Base-by-base conservation (phyloP, 177 flowering plant genomes). In the Vitis hybrid region DNA sequence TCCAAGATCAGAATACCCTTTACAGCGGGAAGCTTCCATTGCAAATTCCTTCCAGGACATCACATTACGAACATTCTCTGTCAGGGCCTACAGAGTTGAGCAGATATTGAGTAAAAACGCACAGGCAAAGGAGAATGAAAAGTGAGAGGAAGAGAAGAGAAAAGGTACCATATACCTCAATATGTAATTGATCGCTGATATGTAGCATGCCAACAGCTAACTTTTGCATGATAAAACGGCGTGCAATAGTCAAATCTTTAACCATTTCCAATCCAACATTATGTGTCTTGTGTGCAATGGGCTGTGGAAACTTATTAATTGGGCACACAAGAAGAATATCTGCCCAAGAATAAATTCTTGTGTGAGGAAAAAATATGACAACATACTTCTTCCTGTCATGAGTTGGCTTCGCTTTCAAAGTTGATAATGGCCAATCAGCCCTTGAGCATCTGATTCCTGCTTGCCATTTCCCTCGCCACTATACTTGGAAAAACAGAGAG, bases 391-490 rank as follows among this genome's bases (percentile, higher is more conserved):
- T 96, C 72, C 87, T 70, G 50, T 84, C 92, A 81, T 89, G 97
- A 30, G 93, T 90, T 45, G 97, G 98, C 76, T 88, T 92, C 58
- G 88, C 92, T 79, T 79, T 96, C 78, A 91, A 68, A 76, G 88
- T 83, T 65, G 94, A 76, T 59, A 91, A 79, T 39, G 97, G 98
- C 85, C 97, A 92, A 80, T 96, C 98, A 68, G 85, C 89, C 82
- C 90, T 83, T 64, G 88, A 85, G 80, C 98, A 96, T 75, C 89
- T 80, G 60, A 96, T 87, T 68, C 97, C 99, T 6, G 94, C 89
- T 68, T 93, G 95, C 99, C 99, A 96, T 83, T 83, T 85, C 66
- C 97, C 97, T 80, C 91, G 85, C 93, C 97, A 93, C 99, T 93
- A 76, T 74, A 86, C 73, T 77, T 70, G 76, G 79, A 67, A 66